These are phyloP conservation scores for Colletotrichum falcatum DNA, from an alignment of 2,329 filamentous ascomycete genomes.

Conservation along the genomic window DNA sequence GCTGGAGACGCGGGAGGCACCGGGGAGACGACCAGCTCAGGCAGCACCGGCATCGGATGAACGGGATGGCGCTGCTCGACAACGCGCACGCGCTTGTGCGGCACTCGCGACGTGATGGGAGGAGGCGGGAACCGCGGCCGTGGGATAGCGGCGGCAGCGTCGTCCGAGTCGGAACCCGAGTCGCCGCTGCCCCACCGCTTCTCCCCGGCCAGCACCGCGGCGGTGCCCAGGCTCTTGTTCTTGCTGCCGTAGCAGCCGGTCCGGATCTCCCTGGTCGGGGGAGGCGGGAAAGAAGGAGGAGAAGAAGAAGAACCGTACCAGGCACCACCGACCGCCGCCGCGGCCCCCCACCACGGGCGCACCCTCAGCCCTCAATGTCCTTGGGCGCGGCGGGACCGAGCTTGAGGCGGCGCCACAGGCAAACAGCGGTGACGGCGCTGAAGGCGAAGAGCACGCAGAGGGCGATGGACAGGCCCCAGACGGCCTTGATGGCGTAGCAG, in stretches of 20 bases:
- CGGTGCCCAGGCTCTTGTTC: slow-evolving; percentile 51
- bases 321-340: slow-evolving; percentile 38
- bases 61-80: slow-evolving; percentile 39
- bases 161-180: slow-evolving; percentile 49
- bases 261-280: slow-evolving; percentile 15
- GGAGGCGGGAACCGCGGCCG: slow-evolving; percentile 50
- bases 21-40: slow-evolving; percentile 37
- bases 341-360: slow-evolving; percentile 56
- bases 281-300: slow-evolving; percentile 21
- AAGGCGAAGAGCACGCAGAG: slow-evolving; percentile 79
- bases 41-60: slow-evolving; percentile 33
- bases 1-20: slow-evolving; percentile 26
- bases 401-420: slow-evolving; percentile 73
- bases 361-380: slow-evolving; percentile 63
- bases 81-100: slow-evolving; percentile 31
- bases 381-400: slow-evolving; percentile 52
- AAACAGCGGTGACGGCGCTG: slow-evolving; percentile 67
- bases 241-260: slow-evolving; percentile 36
- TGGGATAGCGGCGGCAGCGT: slow-evolving; percentile 42
- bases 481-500: slow-evolving; percentile 86
- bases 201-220: slow-evolving; percentile 51
- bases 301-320: not conserved
- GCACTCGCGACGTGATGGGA: slow-evolving; percentile 51
- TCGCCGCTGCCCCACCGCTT: slow-evolving; percentile 51
- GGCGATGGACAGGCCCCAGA: slow-evolving; percentile 88